phyloP scores from a whole-genome alignment of 768 basidiomycete genomes.

The Kwoniella dejecticola region DNA sequence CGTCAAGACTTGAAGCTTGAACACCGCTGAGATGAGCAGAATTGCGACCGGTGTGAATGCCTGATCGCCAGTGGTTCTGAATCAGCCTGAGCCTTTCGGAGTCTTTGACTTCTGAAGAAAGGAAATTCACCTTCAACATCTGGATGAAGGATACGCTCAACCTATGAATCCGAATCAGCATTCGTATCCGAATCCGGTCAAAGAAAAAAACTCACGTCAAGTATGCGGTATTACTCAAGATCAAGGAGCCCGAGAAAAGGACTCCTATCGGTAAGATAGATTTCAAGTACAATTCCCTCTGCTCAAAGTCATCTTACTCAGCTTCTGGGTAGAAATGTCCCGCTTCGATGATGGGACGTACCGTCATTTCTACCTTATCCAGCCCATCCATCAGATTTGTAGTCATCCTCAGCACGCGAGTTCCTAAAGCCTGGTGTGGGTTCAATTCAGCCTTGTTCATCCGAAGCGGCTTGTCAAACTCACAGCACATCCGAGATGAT shows the following conservation, averaged over 20 bases:
- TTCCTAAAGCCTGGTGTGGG: constrained; percentile 46
- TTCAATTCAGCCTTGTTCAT: neutral
- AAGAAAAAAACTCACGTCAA: constrained; percentile 31
- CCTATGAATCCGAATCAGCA: constrained; percentile 68
- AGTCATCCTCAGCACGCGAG: constrained; percentile 44
- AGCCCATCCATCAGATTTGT: constrained; percentile 53
- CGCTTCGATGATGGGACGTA: constrained; percentile 19
- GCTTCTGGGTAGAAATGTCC: neutral
- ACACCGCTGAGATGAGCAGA: constrained; percentile 45
- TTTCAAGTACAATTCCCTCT: constrained; percentile 62
- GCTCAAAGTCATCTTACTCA: neutral
- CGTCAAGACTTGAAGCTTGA: constrained; percentile 43
- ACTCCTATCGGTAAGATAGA: constrained; percentile 92
- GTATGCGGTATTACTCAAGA: constrained; percentile 89
- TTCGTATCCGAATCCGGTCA: neutral
- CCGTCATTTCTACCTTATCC: constrained; percentile 51
- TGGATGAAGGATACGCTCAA: constrained; percentile 59
- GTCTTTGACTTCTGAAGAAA: no score
- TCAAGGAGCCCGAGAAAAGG: constrained; percentile 87
- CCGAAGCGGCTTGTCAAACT: constrained; percentile 9
- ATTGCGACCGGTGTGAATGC: constrained; percentile 65
- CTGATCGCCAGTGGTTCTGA: no score
- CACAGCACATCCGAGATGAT: constrained; percentile 51
- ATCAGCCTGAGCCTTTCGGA: no score
- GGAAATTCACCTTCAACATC: constrained; percentile 66